These are phyloP conservation scores for Eleusine coracana DNA, from an alignment of 176 grass and related monocot species.

Conservation along the genomic window DNA sequence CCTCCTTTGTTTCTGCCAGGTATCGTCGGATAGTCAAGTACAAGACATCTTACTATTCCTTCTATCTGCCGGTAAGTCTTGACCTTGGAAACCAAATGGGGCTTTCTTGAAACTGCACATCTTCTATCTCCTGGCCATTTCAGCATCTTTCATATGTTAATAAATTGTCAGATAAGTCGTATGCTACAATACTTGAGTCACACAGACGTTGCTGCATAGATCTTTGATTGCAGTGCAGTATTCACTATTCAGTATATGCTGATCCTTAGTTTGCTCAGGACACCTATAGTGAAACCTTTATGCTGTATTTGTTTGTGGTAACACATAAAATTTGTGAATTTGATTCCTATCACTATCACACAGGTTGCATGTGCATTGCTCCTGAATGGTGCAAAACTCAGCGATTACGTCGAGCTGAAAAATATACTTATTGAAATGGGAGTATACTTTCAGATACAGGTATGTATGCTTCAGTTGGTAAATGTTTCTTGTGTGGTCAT, in stretches of 20 bases:
- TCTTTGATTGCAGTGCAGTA: neutral
- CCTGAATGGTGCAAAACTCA: conserved; percentile 38
- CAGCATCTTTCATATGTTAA: neutral
- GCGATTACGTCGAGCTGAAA: conserved; percentile 42
- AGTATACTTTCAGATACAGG: conserved; percentile 62
- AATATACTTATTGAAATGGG: conserved; percentile 59
- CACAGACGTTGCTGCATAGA: neutral
- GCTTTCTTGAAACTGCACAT: neutral
- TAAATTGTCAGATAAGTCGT: neutral
- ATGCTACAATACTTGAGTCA: neutral
- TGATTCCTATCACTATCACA: conserved; percentile 12
- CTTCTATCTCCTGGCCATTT: neutral
- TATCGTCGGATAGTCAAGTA: conserved; percentile 72
- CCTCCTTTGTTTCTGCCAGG: conserved; percentile 31
- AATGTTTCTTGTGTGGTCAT: neutral
- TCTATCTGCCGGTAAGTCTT: conserved; percentile 66
- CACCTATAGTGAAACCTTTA: neutral
- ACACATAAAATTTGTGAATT: neutral
- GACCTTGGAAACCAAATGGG: neutral
- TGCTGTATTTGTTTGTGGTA: neutral
- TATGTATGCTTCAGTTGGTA: neutral
- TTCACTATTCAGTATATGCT: neutral
- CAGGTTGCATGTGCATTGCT: conserved; percentile 57
- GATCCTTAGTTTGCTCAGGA: neutral
- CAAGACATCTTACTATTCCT: conserved; percentile 75